Percentiles rank a stretch among this genome's conserved stretches.
Evolutionary conservation across 129 eudicot species (phyloP).

Genomic region (Lonicera japonica): DNA sequence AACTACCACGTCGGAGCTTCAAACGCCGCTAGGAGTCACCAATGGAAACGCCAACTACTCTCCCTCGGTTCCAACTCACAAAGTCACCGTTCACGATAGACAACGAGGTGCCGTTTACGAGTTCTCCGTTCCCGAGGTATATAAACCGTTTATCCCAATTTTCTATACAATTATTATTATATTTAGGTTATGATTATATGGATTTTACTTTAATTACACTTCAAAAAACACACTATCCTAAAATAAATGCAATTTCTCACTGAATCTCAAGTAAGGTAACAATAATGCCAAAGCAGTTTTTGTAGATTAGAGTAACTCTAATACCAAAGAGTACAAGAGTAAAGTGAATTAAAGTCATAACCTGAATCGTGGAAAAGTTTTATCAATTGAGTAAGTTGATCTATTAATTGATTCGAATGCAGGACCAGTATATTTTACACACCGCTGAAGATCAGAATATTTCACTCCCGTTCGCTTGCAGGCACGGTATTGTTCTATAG

Average conservation of each 20-base stretch:
- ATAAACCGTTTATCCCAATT: too few relatives aligned
- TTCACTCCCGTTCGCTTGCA: slow-evolving; percentile 89
- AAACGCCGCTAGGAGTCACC: slow-evolving; percentile 22
- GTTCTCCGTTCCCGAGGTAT: slow-evolving; percentile 89
- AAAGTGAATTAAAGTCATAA: too few relatives aligned
- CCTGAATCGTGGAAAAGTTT: not conserved
- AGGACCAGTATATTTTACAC: slow-evolving; percentile 94
- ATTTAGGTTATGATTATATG: too few relatives aligned
- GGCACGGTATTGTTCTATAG: slow-evolving; percentile 72
- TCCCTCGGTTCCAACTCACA: slow-evolving; percentile 55
- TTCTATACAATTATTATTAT: too few relatives aligned
- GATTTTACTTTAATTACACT: too few relatives aligned
- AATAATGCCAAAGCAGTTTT: too few relatives aligned
- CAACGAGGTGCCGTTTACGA: slow-evolving; percentile 73
- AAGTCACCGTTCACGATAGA: slow-evolving; percentile 85
- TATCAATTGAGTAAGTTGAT: too few relatives aligned
- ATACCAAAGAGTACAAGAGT: too few relatives aligned
- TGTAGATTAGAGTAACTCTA: too few relatives aligned
- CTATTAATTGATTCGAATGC: slow-evolving; percentile 19
- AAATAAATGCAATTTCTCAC: too few relatives aligned
- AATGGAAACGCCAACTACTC: slow-evolving; percentile 30
- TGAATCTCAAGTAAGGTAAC: too few relatives aligned
- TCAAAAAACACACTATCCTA: too few relatives aligned
- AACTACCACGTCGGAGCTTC: slow-evolving; percentile 48
- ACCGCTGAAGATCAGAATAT: slow-evolving; percentile 87